Percentiles rank a stretch among this genome's conserved stretches.
These are phyloP conservation scores for Parietaria judaica DNA, from an alignment of 306 rosid species.

Conservation along the genomic window DNA sequence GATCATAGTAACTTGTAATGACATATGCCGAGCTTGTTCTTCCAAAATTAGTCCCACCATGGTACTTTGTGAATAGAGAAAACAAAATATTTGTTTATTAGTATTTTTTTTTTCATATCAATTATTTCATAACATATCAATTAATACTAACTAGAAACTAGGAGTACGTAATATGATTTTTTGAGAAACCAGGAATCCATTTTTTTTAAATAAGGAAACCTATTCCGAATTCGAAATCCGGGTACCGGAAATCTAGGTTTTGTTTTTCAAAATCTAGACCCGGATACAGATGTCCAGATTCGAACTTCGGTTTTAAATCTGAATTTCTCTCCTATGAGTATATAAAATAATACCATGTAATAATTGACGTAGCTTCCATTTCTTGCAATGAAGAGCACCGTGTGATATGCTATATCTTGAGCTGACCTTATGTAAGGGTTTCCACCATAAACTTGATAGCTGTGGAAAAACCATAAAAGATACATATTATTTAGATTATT, in stretches of 20 bases:
- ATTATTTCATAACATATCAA: background rate
- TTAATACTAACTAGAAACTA: no score
- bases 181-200: no score
- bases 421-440: constrained; percentile 63
- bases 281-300: no score
- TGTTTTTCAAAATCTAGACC: no score
- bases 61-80: constrained; percentile 28
- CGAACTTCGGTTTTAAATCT: no score
- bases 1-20: constrained; percentile 54
- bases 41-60: constrained; percentile 80
- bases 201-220: no score
- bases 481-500: background rate
- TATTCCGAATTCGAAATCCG: no score
- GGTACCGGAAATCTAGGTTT: background rate
- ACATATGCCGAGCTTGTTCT: constrained; percentile 48
- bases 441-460: constrained; percentile 66
- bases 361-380: constrained; percentile 84
- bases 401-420: constrained; percentile 74
- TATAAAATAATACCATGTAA: constrained; percentile 50
- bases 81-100: no score
- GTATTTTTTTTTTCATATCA: background rate
- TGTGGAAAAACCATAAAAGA: constrained; percentile 9
- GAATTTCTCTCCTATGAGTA: no score
- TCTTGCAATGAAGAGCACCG: constrained; percentile 70
- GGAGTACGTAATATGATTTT: no score